Percentiles rank a stretch among this genome's conserved stretches.
Evolutionary conservation across 257 asterid genomes (phyloP).

Genomic region (Nicotiana attenuata): DNA sequence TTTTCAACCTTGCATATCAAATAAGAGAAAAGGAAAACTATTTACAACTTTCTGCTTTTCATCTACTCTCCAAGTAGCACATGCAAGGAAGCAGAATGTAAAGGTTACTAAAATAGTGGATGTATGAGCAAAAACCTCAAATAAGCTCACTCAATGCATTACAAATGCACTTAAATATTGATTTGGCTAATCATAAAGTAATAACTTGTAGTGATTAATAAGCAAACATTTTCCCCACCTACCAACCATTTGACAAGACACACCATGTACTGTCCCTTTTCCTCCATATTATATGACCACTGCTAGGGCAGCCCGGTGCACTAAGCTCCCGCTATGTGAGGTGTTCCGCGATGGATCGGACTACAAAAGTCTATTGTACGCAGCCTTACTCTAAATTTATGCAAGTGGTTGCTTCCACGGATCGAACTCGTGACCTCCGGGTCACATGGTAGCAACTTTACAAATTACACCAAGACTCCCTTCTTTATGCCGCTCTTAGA

Average conservation of each 20-base stretch:
- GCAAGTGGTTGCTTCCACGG: no score
- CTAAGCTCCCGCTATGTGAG: no score
- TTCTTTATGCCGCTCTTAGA: neutral
- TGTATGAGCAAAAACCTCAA: neutral
- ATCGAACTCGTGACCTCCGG: no score
- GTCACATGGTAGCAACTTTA: no score
- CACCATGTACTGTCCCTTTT: neutral
- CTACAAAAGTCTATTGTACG: fast-evolving
- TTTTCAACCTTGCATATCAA: no score
- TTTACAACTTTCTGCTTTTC: no score
- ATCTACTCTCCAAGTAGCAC: no score
- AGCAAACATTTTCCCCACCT: neutral
- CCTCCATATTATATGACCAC: neutral
- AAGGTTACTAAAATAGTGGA: no score
- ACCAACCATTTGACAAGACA: neutral
- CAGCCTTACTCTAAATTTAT: no score
- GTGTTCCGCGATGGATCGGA: no score
- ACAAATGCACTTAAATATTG: neutral
- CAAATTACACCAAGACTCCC: fast-evolving
- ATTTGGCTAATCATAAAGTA: neutral
- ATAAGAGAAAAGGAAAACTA: no score
- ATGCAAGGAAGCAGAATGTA: no score
- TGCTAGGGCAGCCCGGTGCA: neutral
- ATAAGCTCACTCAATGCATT: neutral
- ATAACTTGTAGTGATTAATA: neutral